These are phyloP conservation scores for Quercus tomentella DNA, from an alignment of 331 rosid genomes.

Conservation along the genomic window DNA sequence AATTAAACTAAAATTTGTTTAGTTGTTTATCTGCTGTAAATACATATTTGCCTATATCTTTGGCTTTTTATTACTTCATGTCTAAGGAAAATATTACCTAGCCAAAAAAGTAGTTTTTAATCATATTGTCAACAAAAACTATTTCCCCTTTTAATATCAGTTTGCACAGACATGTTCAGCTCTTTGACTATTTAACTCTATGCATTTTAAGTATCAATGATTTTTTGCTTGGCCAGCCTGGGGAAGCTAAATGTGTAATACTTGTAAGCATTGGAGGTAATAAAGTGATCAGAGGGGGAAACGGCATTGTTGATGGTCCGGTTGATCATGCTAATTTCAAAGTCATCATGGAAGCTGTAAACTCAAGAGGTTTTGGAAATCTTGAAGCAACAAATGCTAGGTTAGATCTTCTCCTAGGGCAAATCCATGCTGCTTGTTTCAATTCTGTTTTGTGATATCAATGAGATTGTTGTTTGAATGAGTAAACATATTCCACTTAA, in stretches of 20 bases:
- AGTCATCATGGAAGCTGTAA: constrained; percentile 50
- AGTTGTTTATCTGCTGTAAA: background rate
- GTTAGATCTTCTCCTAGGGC: constrained; percentile 33
- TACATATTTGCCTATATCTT: background rate
- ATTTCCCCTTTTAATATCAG: background rate
- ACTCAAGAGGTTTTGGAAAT: constrained; percentile 36
- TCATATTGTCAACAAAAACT: constrained; percentile 2
- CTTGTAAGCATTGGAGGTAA: constrained; percentile 86
- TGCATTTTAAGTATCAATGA: constrained; percentile 3
- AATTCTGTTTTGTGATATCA: background rate
- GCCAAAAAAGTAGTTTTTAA: background rate
- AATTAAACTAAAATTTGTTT: background rate
- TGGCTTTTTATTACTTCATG: background rate
- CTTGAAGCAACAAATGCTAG: constrained; percentile 57
- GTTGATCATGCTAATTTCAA: constrained; percentile 41
- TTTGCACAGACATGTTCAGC: background rate
- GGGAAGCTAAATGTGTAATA: constrained; percentile 60
- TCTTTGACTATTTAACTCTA: constrained; percentile 11
- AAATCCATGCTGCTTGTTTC: constrained; percentile 2
- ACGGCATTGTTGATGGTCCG: constrained; percentile 62
- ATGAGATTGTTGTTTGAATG: background rate
- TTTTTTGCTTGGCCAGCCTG: constrained; percentile 60
- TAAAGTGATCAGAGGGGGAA: constrained; percentile 83
- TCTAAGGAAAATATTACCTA: background rate
- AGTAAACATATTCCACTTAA: background rate